Conservation (phyloP, 2,329 filamentous ascomycete species). For the Phialophora expanda region DNA sequence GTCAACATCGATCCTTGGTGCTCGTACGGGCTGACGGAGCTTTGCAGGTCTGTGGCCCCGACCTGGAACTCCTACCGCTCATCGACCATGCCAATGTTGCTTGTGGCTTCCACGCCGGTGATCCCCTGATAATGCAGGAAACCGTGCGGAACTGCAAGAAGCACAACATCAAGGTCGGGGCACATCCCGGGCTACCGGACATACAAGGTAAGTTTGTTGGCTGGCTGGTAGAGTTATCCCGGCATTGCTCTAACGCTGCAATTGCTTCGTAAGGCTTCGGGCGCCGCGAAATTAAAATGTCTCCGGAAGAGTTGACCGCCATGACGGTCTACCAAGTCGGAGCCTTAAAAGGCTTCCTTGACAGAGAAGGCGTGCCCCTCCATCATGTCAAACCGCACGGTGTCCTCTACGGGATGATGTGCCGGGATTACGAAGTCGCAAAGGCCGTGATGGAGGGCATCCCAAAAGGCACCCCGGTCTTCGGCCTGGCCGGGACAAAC, state of each 20-base stretch:
- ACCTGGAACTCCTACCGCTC: slow-evolving; percentile 64
- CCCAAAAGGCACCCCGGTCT: slow-evolving; percentile 57
- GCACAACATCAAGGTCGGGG: slow-evolving; percentile 63
- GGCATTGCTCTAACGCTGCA: background rate
- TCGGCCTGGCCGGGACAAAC: slow-evolving; percentile 60
- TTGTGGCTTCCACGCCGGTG: slow-evolving; percentile 65
- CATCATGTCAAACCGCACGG: slow-evolving; percentile 69
- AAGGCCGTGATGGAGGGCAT: slow-evolving; percentile 60
- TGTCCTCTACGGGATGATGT: slow-evolving; percentile 64
- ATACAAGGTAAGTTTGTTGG: slow-evolving; percentile 27
- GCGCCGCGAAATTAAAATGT: slow-evolving; percentile 65
- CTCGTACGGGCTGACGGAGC: background rate
- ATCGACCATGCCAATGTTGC: slow-evolving; percentile 69
- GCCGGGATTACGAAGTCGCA: slow-evolving; percentile 57
- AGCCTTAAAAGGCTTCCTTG: slow-evolving; percentile 64
- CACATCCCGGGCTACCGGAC: slow-evolving; percentile 69
- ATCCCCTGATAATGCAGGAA: slow-evolving; percentile 68
- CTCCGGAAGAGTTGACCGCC: slow-evolving; percentile 62
- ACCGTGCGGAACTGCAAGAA: slow-evolving; percentile 64
- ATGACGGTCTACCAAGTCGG: slow-evolving; percentile 68
- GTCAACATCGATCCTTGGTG: background rate
- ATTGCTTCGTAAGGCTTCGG: slow-evolving; percentile 61
- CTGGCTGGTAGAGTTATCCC: background rate
- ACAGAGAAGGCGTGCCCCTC: slow-evolving; percentile 60
- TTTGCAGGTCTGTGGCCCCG: slow-evolving; percentile 53